These are phyloP conservation scores for Corniculantispora saksenae DNA, from an alignment of 2,329 filamentous ascomycete genomes.

Conservation along the genomic window DNA sequence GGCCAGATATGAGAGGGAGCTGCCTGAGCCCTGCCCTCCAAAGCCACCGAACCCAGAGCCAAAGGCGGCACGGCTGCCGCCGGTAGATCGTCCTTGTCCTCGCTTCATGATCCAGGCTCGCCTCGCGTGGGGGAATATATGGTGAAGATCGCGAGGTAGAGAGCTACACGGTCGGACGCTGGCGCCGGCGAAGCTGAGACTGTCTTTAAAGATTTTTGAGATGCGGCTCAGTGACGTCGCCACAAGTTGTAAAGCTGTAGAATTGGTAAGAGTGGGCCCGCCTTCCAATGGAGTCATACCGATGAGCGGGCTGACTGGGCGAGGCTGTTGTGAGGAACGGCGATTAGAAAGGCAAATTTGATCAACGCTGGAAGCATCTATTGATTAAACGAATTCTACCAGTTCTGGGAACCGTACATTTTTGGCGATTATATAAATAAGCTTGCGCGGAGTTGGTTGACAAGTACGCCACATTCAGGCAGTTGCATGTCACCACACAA, in stretches of 20 bases:
- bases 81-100: slow-evolving; percentile 5
- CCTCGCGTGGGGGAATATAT: neutral
- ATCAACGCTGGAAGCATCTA: no score
- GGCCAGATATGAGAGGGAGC: slow-evolving; percentile 77
- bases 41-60: slow-evolving; percentile 42
- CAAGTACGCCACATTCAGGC: no score
- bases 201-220: slow-evolving; percentile 6
- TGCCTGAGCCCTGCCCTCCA: slow-evolving; percentile 41
- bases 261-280: slow-evolving; percentile 14
- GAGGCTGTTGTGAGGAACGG: neutral
- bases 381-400: no score
- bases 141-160: neutral
- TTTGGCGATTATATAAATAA: no score
- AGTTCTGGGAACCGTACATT: no score
- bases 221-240: slow-evolving; percentile 12
- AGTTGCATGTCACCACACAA: no score
- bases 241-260: neutral
- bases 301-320: neutral
- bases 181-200: slow-evolving; percentile 6
- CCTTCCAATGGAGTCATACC: slow-evolving; percentile 15
- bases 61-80: neutral
- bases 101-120: slow-evolving; percentile 13
- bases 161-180: neutral
- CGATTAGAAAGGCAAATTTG: no score
- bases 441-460: no score